Conservation (phyloP, 2,329 filamentous ascomycete species). For the Phymatotrichopsis omnivora region DNA sequence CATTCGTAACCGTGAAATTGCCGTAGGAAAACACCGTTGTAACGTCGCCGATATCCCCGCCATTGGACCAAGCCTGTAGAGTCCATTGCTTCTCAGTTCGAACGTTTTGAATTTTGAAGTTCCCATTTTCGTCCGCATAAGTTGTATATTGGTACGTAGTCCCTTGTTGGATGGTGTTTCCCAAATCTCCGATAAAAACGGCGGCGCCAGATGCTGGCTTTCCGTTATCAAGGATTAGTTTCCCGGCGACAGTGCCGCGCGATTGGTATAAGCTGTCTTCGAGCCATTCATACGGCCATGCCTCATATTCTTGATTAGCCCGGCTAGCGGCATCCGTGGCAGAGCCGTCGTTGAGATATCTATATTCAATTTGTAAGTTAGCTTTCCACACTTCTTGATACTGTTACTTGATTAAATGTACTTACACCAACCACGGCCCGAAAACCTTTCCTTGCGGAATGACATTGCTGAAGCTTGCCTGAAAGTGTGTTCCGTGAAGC, state of each 20-base stretch:
- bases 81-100: constrained; percentile 39
- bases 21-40: constrained; percentile 39
- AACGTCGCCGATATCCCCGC: constrained; percentile 39
- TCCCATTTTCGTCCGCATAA: constrained; percentile 39
- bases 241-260: constrained; percentile 41
- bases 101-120: constrained; percentile 40
- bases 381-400: constrained; percentile 23
- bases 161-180: constrained; percentile 42
- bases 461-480: constrained; percentile 35
- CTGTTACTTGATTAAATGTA: neutral
- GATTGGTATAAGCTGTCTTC: constrained; percentile 40
- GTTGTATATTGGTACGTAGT: constrained; percentile 43
- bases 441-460: constrained; percentile 39
- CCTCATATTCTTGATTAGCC: constrained; percentile 37
- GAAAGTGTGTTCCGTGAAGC: constrained; percentile 45
- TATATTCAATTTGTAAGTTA: neutral
- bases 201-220: constrained; percentile 41
- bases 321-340: constrained; percentile 38
- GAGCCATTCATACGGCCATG: constrained; percentile 45
- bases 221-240: constrained; percentile 41
- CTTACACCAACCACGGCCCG: constrained; percentile 40
- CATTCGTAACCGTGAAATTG: constrained; percentile 36
- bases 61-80: constrained; percentile 44
- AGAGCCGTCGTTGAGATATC: constrained; percentile 40
- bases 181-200: constrained; percentile 43